Evolutionary conservation across 768 basidiomycete genomes (phyloP).

Genomic region (Artomyces pyxidatus): DNA sequence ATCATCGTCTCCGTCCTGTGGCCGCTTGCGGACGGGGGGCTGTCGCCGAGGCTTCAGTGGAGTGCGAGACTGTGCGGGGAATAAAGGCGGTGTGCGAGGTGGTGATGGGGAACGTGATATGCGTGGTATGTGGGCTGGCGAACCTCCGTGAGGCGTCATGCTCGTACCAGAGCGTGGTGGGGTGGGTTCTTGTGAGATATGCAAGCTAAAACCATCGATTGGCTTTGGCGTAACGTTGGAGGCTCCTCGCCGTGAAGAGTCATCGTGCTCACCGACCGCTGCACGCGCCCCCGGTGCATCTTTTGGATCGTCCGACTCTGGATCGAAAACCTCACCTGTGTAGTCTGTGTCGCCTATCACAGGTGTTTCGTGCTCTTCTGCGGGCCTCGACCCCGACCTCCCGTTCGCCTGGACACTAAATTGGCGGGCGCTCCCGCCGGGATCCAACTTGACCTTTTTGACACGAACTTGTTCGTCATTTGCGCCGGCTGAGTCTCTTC

Average conservation of each 20-base stretch:
- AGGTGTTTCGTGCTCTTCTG: neutral
- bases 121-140: neutral
- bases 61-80: neutral
- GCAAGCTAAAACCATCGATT: too few relatives aligned
- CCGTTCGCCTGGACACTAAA: neutral
- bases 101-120: neutral
- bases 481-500: neutral
- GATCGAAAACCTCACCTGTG: constrained; percentile 3
- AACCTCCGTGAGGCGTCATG: constrained; percentile 2
- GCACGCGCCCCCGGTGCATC: too few relatives aligned
- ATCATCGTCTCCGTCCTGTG: constrained; percentile 1
- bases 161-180: constrained; percentile 9
- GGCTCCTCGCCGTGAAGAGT: too few relatives aligned
- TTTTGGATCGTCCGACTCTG: too few relatives aligned
- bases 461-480: neutral
- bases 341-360: neutral
- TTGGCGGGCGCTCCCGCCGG: neutral
- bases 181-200: constrained; percentile 8
- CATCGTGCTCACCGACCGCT: too few relatives aligned
- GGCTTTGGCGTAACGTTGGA: too few relatives aligned
- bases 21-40: too few relatives aligned
- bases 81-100: neutral
- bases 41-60: neutral
- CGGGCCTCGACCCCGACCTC: neutral
- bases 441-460: neutral